Percentiles rank a stretch among this genome's conserved stretches.
phyloP scores from a whole-genome alignment of 768 basidiomycete species.

The Peribolospora kevripleyi region DNA sequence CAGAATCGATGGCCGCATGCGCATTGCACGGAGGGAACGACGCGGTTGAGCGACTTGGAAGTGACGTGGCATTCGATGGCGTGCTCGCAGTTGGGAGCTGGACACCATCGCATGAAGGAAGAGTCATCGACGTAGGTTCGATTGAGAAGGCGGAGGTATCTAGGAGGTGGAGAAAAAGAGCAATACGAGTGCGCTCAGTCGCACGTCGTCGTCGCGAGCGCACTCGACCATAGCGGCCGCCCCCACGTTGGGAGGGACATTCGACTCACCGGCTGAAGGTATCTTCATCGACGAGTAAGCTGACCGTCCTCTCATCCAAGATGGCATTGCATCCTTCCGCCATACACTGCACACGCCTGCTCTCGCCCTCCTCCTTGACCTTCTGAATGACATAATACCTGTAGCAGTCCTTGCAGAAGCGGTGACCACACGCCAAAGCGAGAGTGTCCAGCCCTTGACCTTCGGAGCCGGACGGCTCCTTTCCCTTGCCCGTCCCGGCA shows the following conservation, averaged over 20 bases:
- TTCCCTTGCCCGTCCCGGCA: conserved; percentile 36
- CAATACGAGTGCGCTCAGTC: not conserved
- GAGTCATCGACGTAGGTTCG: conserved; percentile 74
- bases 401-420: conserved; percentile 18
- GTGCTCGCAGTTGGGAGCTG: conserved; percentile 77
- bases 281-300: conserved; percentile 32
- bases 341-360: conserved; percentile 25
- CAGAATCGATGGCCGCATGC: conserved; percentile 64
- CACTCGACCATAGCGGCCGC: not conserved
- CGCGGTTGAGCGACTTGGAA: conserved; percentile 42
- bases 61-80: conserved; percentile 81
- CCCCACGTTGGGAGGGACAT: not conserved
- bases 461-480: conserved; percentile 47
- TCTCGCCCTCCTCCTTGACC: conserved; percentile 19
- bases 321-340: conserved; percentile 22
- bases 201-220: not conserved
- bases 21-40: conserved; percentile 77
- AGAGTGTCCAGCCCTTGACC: conserved; percentile 47
- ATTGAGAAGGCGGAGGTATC: conserved; percentile 67
- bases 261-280: conserved; percentile 22
- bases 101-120: conserved; percentile 71
- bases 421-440: conserved; percentile 41
- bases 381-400: conserved; percentile 11
- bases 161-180: conserved; percentile 14
- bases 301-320: conserved; percentile 20